Conservation (phyloP, 2,329 filamentous ascomycete species). For the Fusarium irregulare region DNA sequence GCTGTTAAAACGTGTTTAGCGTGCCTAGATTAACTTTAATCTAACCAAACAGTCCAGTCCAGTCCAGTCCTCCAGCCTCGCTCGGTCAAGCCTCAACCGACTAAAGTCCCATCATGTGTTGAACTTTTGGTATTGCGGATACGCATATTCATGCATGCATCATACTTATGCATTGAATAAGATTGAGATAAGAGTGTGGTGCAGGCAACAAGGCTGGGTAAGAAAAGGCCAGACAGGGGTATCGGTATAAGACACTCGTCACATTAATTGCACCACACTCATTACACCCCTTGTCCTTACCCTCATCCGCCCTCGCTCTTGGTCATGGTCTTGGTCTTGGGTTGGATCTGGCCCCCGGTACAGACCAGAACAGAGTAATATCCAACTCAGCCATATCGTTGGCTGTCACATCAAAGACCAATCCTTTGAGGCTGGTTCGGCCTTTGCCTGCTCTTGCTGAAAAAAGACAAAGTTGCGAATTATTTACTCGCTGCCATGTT, state of each 20-base stretch:
- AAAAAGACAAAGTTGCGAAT: constrained; percentile 26
- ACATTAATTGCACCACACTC: neutral
- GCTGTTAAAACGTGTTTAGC: constrained; percentile 23
- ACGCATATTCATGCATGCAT: neutral
- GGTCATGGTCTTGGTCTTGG: neutral
- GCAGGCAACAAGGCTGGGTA: neutral
- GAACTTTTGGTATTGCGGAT: neutral
- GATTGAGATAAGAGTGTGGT: neutral
- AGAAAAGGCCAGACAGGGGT: neutral
- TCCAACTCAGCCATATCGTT: neutral
- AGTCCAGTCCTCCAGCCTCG: neutral
- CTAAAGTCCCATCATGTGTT: neutral
- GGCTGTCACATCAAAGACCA: neutral
- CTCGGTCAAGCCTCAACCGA: neutral
- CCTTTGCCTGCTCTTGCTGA: neutral
- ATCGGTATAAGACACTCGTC: neutral
- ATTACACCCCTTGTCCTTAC: neutral
- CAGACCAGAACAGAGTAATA: neutral
- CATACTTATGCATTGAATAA: neutral
- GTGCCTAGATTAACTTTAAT: constrained; percentile 35
- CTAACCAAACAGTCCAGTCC: constrained; percentile 21
- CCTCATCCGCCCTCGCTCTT: neutral
- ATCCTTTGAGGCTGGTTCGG: neutral
- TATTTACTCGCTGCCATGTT: neutral
- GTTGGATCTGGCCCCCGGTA: neutral